A percentile compares a stretch with the other conserved stretches of the same genome.
Evolutionary conservation across 2,329 filamentous ascomycete species (phyloP).

Genomic region (Pseudopithomyces chartarum): DNA sequence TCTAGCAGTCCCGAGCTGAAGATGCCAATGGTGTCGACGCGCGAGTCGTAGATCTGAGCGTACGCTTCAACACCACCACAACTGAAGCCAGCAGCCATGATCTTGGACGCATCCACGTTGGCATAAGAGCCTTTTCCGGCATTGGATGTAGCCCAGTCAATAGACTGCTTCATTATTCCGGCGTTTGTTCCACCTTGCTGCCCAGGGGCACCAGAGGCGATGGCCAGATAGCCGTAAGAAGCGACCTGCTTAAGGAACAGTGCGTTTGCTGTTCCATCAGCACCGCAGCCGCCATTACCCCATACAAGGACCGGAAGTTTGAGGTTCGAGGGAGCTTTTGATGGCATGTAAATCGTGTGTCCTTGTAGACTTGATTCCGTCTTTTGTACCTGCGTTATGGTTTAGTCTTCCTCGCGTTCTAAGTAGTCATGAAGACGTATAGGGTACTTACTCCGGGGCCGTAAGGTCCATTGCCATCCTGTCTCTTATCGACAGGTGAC

Average conservation of each 20-base stretch:
- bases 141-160: conserved; percentile 19
- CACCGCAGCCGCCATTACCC: conserved; percentile 30
- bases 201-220: conserved; percentile 20
- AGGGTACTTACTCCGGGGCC: background rate
- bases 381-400: conserved; percentile 7
- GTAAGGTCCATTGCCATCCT: background rate
- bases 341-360: conserved; percentile 23
- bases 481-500: background rate
- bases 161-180: conserved; percentile 13
- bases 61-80: conserved; percentile 25
- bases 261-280: conserved; percentile 17
- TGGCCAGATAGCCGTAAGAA: conserved; percentile 25
- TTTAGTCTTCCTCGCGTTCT: background rate
- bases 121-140: conserved; percentile 22
- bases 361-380: conserved; percentile 13
- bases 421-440: background rate
- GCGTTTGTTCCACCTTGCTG: conserved; percentile 15
- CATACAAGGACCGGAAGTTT: conserved; percentile 29
- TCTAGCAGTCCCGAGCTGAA: conserved; percentile 20
- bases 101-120: conserved; percentile 23
- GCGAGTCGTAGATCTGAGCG: conserved; percentile 17
- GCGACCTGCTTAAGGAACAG: conserved; percentile 24
- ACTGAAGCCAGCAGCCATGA: conserved; percentile 20
- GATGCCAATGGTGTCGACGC: conserved; percentile 20
- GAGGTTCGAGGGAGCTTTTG: conserved; percentile 4